Conservation (phyloP, 2,329 filamentous ascomycete species). For the Cladophialophora yegresii region DNA sequence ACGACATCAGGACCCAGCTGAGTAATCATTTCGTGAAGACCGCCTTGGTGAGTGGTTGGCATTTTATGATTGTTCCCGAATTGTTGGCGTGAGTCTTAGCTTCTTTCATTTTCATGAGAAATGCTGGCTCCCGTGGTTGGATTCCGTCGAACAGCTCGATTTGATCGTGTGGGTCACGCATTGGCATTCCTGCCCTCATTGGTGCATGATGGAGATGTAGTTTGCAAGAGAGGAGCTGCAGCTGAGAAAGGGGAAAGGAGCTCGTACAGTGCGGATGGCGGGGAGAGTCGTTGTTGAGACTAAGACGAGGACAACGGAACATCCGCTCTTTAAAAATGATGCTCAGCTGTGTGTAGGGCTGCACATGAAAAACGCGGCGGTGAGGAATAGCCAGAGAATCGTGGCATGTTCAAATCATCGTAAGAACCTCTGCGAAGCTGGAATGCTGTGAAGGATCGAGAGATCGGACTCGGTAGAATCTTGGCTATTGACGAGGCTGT, state of each 20-base stretch:
- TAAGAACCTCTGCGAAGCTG: not conserved
- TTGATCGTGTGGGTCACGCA: not conserved
- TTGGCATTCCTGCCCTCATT: not conserved
- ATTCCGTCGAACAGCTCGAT: not conserved
- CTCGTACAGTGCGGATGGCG: not conserved
- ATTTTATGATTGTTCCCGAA: not conserved
- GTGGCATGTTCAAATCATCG: not conserved
- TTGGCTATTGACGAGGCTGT: not conserved
- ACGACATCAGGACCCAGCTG: not conserved
- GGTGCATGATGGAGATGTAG: not conserved
- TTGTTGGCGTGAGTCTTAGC: not conserved
- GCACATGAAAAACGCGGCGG: too few species aligned
- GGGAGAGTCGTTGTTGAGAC: not conserved
- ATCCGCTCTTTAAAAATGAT: not conserved
- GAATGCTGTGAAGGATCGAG: not conserved
- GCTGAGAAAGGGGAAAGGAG: not conserved
- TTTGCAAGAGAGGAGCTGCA: not conserved
- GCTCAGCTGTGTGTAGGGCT: not conserved
- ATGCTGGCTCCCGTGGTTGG: not conserved
- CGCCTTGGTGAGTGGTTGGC: not conserved
- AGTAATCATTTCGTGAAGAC: not conserved
- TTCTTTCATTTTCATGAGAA: not conserved
- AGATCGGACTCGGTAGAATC: not conserved
- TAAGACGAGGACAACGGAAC: too few species aligned
- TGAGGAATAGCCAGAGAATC: not conserved